A percentile compares a stretch with the other conserved stretches of the same genome.
Conservation (phyloP, 768 basidiomycete genomes). For the Termitomyces eurrhizus region DNA sequence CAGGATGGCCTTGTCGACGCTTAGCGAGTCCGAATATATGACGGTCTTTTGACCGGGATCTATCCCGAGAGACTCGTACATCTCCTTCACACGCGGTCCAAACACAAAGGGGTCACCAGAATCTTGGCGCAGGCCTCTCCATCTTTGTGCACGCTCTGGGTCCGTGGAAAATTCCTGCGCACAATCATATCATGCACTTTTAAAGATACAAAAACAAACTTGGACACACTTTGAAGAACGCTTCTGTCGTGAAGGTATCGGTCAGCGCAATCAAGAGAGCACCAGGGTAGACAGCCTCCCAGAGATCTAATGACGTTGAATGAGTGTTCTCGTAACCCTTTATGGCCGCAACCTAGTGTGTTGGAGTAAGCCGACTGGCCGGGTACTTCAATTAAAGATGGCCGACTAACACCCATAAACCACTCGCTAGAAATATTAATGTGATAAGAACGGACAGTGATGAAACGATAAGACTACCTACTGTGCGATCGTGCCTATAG, state of each 20-base stretch:
- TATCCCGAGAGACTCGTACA: conserved; percentile 70
- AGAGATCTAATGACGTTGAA: conserved; percentile 69
- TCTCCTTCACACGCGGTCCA: conserved; percentile 64
- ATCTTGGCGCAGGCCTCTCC: conserved; percentile 52
- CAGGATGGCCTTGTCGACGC: conserved; percentile 63
- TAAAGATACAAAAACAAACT: not conserved
- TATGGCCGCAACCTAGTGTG: conserved; percentile 70
- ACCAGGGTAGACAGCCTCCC: conserved; percentile 74
- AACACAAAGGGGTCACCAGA: conserved; percentile 89
- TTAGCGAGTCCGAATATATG: conserved; percentile 82
- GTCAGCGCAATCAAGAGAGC: conserved; percentile 75
- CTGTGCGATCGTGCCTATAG: conserved; percentile 87
- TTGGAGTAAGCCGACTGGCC: conserved; percentile 2
- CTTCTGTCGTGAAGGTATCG: conserved; percentile 89
- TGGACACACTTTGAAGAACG: conserved; percentile 69
- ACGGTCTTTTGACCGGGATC: conserved; percentile 62
- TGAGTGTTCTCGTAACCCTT: conserved; percentile 81
- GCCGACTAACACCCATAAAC: conserved; percentile 76
- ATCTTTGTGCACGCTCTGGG: conserved; percentile 14
- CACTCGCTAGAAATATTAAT: conserved; percentile 56
- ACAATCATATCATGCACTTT: not conserved
- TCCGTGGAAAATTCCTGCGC: conserved; percentile 54
- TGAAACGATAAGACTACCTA: conserved; percentile 30
- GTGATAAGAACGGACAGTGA: not conserved
- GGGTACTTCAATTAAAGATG: not conserved